Base-by-base conservation (phyloP, 2,329 filamentous ascomycete genomes). In the Alternaria incomplexa region DNA sequence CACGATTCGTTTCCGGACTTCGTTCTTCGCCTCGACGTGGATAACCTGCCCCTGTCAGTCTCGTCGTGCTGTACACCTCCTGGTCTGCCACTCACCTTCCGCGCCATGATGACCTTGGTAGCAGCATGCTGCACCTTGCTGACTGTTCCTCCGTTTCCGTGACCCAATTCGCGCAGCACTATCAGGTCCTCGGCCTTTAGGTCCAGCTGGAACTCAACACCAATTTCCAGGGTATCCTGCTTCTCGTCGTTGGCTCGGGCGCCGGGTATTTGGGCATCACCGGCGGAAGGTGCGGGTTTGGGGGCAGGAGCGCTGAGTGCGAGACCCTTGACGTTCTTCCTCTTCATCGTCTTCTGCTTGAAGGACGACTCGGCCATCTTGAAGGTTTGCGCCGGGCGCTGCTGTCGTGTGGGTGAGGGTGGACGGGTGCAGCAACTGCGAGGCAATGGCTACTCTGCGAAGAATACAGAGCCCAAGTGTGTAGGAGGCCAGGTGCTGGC, bases 261-360 rank as follows among this genome's bases (percentile, higher is more conserved):
- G 26, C 88, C 88, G 9, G 88, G 86, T 57, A 86, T 82, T 74
- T 89, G 88, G 50, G 85, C 79, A 76, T 91, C 92, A 63, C 89
- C 90, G 73, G 93, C 91, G 48, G 92, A 90, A 28, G 92, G 90
- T 57, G 88, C 84, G 65, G 85, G 76, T 68, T 93, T 93, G 45
- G 93, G 90, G 50, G 91, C 87, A 23, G 91, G 89, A 53, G 92
- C 90, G 75, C 89, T 94, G 77, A 99, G 86, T 70, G 93, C 94
- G 54, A 99, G 90, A 40, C 94, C 95, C 84, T 98, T 98, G 81
- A 97, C 91, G 80, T 99, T 99, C 88, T 98, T 97, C 86, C 95
- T 91, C 90, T 97, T 98, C 90, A 99, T 91, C 65, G 96, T 96
- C 79, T 87, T 85, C 61, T 86, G 84, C 79, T 89, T 86, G 81